phyloP scores from a whole-genome alignment of 768 basidiomycete species.

The Suillus decipiens region DNA sequence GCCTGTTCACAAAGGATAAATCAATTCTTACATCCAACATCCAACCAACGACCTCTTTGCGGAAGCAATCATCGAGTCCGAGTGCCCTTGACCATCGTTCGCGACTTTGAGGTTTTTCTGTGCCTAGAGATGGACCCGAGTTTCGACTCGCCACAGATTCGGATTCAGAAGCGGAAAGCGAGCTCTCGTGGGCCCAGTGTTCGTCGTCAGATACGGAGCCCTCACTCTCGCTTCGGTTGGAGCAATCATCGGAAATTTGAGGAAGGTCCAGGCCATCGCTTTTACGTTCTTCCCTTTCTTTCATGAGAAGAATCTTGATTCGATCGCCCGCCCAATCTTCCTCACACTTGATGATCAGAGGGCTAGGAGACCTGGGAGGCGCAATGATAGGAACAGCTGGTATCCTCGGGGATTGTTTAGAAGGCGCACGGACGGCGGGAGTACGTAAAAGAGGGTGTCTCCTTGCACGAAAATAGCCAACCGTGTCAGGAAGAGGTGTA shows the following conservation, averaged over 20 bases:
- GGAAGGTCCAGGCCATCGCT: conserved; percentile 33
- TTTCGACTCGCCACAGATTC: conserved; percentile 25
- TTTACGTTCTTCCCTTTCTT: conserved; percentile 40
- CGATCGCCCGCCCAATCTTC: conserved; percentile 49
- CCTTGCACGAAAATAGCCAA: conserved; percentile 23
- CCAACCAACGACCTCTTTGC: conserved; percentile 43
- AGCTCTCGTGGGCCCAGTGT: conserved; percentile 23
- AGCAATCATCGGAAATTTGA: background rate
- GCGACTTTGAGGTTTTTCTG: conserved; percentile 1
- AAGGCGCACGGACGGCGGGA: conserved; percentile 5
- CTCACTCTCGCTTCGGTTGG: conserved; percentile 12
- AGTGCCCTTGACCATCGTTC: conserved; percentile 22
- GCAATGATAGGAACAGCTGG: conserved; percentile 53
- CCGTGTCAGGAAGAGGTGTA: conserved; percentile 28
- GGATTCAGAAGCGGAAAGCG: conserved; percentile 10
- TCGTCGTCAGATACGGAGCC: conserved; percentile 18
- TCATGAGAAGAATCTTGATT: conserved; percentile 40
- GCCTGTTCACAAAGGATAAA: background rate
- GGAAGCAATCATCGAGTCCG: conserved; percentile 37
- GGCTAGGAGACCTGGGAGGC: conserved; percentile 42
- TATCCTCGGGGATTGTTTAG: conserved; percentile 13
- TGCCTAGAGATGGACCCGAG: background rate
- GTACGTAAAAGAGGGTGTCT: conserved; percentile 29
- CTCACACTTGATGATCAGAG: conserved; percentile 25
- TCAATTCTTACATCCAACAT: conserved; percentile 41